Conservation (phyloP, 1,139 yeast genomes). For the Geotrichum bryndzae region DNA sequence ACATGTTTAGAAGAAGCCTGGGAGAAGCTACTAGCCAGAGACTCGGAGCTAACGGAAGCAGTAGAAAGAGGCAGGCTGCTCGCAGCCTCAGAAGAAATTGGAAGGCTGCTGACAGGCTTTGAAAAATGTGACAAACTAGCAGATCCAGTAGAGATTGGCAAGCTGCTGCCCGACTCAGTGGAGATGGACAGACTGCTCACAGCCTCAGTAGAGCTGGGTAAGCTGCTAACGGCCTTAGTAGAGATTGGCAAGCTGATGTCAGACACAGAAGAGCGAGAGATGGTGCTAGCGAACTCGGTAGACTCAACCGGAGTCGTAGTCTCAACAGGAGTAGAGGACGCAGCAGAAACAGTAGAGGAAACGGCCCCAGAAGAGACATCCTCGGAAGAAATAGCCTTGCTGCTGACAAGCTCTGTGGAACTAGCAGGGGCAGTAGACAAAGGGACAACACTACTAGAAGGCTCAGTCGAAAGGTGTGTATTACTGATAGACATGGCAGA, state of each 20-base stretch:
- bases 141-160: background rate
- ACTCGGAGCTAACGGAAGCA: background rate
- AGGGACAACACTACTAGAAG: constrained; percentile 8
- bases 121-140: background rate
- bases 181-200: background rate
- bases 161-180: background rate
- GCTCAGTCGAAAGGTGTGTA: background rate
- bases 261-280: background rate
- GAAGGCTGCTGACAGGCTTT: background rate
- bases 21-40: background rate
- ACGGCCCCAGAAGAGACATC: background rate
- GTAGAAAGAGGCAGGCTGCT: background rate
- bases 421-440: background rate
- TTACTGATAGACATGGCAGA: constrained; percentile 7
- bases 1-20: background rate
- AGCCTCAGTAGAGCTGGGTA: background rate
- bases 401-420: constrained; percentile 1
- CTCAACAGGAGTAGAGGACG: background rate
- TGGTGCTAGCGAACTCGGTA: background rate
- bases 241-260: background rate
- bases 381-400: background rate
- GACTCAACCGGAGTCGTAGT: constrained; percentile 4
- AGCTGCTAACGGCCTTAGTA: background rate
- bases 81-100: background rate
- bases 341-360: background rate